Conservation (phyloP, 805 yeast genomes). For the Metschnikowia peoriensis region DNA sequence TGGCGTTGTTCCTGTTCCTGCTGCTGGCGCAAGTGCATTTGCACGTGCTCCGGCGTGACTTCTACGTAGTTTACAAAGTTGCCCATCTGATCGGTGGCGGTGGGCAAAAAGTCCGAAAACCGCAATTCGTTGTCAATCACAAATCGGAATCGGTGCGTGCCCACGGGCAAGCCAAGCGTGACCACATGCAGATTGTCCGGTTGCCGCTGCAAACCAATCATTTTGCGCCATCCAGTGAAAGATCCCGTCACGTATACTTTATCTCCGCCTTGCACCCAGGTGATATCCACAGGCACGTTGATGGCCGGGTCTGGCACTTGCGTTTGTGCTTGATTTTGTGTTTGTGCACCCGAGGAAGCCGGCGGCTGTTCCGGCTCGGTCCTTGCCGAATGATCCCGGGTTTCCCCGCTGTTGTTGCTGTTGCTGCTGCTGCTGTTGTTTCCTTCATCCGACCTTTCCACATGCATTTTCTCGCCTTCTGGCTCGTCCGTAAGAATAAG, state of each 20-base stretch:
- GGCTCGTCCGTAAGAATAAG: constrained; percentile 67
- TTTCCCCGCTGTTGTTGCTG: constrained; percentile 2
- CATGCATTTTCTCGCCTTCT: constrained; percentile 49
- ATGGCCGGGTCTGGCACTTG: constrained; percentile 26
- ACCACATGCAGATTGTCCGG: constrained; percentile 58
- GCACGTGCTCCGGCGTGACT: constrained; percentile 48
- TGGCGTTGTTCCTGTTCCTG: constrained; percentile 21
- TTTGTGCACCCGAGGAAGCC: constrained; percentile 4
- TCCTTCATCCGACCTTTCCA: constrained; percentile 20
- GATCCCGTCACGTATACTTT: constrained; percentile 96
- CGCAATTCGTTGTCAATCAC: constrained; percentile 92
- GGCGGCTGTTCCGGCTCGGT: constrained; percentile 7
- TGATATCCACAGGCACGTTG: constrained; percentile 60
- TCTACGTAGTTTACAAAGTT: constrained; percentile 91
- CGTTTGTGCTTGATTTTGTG: constrained; percentile 6
- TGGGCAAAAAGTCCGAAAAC: constrained; percentile 85
- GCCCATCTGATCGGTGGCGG: constrained; percentile 97
- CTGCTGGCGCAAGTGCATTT: constrained; percentile 28
- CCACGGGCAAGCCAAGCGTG: constrained; percentile 77
- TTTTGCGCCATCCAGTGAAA: constrained; percentile 96
- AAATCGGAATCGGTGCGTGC: constrained; percentile 90
- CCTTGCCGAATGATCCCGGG: constrained; percentile 7
- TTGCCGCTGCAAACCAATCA: constrained; percentile 77
- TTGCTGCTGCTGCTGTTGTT: constrained; percentile 5
- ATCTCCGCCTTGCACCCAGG: constrained; percentile 96